phyloP scores from a whole-genome alignment of 2,329 filamentous ascomycete species.

The Salinomyces thailandicus region DNA sequence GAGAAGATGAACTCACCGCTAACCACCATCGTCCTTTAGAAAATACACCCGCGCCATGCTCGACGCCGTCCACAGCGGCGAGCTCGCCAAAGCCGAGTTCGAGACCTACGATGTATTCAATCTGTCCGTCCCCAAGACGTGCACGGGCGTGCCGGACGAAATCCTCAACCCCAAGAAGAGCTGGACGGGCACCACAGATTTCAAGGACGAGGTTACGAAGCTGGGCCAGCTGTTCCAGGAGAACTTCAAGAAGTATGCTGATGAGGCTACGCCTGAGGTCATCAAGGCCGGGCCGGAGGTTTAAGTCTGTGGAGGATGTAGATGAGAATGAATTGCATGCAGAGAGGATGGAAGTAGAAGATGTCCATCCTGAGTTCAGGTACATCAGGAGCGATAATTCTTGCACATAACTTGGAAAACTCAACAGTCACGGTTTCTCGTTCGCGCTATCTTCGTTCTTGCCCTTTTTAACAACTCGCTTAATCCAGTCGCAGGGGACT shows the following conservation, averaged over 20 bases:
- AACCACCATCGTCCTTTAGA: too few species aligned
- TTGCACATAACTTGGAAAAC: too few species aligned
- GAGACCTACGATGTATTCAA: slow-evolving; percentile 97
- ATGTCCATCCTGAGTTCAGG: too few species aligned
- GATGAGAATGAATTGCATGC: too few species aligned
- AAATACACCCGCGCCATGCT: slow-evolving; percentile 99
- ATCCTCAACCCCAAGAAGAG: slow-evolving; percentile 88
- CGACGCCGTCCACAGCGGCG: slow-evolving; percentile 93
- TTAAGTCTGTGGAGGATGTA: too few species aligned
- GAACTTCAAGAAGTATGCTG: slow-evolving; percentile 93
- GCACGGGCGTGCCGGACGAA: slow-evolving; percentile 79
- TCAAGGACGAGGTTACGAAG: slow-evolving; percentile 81
- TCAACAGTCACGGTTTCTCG: not conserved
- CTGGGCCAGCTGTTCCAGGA: slow-evolving; percentile 81
- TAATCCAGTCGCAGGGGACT: slow-evolving; percentile 28
- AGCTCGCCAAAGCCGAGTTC: slow-evolving; percentile 85
- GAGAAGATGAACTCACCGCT: too few species aligned
- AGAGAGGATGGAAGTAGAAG: too few species aligned
- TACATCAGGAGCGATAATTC: too few species aligned
- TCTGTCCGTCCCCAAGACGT: slow-evolving; percentile 85
- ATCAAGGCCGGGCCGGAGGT: not conserved
- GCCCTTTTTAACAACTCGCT: too few species aligned
- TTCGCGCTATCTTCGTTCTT: not conserved
- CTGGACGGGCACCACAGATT: slow-evolving; percentile 77
- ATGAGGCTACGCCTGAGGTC: slow-evolving; percentile 51